Evolutionary conservation across 352 stramenopile genomes (phyloP).

Genomic region (Phytophthora pini): DNA sequence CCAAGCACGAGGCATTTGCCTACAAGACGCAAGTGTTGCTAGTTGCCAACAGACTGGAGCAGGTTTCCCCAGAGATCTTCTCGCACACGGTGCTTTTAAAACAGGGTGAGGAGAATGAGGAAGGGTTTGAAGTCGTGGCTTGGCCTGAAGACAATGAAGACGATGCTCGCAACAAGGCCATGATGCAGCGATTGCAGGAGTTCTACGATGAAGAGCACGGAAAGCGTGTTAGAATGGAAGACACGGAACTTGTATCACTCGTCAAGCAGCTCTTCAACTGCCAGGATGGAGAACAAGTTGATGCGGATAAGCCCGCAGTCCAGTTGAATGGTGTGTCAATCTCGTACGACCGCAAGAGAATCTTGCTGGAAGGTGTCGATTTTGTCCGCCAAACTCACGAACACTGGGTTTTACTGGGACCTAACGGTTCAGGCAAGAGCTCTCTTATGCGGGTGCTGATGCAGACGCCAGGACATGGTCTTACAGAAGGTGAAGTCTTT

Average conservation of each 20-base stretch:
- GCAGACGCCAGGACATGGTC: constrained; percentile 59
- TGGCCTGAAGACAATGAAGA: constrained; percentile 41
- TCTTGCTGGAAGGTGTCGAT: constrained; percentile 59
- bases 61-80: constrained; percentile 86
- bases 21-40: constrained; percentile 90
- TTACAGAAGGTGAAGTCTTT: constrained; percentile 47
- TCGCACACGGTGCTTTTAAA: constrained; percentile 65
- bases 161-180: constrained; percentile 35
- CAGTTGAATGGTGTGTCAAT: constrained; percentile 61
- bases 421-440: constrained; percentile 82
- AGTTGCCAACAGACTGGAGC: constrained; percentile 89
- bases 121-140: constrained; percentile 42
- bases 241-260: constrained; percentile 39
- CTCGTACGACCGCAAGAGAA: constrained; percentile 54
- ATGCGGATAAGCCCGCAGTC: constrained; percentile 27
- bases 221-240: constrained; percentile 42
- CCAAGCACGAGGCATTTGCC: constrained; percentile 75
- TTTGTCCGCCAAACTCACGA: constrained; percentile 59
- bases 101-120: constrained; percentile 19
- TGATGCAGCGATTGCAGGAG: constrained; percentile 42
- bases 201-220: constrained; percentile 50
- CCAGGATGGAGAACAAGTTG: neutral
- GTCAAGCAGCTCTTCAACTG: constrained; percentile 51
- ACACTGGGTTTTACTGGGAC: constrained; percentile 74
- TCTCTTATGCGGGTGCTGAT: constrained; percentile 79